phyloP scores from a whole-genome alignment of 2,329 filamentous ascomycete species.

The Pyricularia pennisetigena region DNA sequence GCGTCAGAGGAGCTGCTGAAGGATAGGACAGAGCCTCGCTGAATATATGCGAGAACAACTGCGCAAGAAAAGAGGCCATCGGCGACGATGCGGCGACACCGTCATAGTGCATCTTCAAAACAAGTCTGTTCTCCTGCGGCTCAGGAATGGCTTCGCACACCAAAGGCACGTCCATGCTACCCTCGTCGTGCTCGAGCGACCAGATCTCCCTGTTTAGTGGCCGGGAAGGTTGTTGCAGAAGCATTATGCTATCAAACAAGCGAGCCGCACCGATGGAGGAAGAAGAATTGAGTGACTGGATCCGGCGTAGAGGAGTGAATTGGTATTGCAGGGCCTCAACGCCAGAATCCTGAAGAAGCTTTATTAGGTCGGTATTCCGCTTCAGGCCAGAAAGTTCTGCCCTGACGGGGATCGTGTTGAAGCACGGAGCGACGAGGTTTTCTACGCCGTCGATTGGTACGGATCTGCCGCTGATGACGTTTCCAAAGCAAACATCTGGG shows the following conservation, averaged over 20 bases:
- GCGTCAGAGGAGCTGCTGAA: conserved; percentile 14
- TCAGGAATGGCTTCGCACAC: conserved; percentile 65
- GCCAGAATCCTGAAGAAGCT: conserved; percentile 51
- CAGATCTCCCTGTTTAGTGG: conserved; percentile 46
- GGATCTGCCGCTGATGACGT: conserved; percentile 70
- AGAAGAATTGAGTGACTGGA: conserved; percentile 44
- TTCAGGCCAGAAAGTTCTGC: conserved; percentile 35
- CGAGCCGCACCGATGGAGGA: conserved; percentile 30
- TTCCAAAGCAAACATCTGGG: conserved; percentile 75
- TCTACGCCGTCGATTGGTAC: conserved; percentile 56
- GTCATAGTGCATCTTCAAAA: conserved; percentile 54
- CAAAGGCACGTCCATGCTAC: conserved; percentile 64
- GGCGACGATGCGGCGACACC: conserved; percentile 7
- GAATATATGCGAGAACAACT: conserved; percentile 18
- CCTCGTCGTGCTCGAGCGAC: conserved; percentile 45
- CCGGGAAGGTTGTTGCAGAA: conserved; percentile 60
- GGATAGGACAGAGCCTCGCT: conserved; percentile 18
- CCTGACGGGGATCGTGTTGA: conserved; percentile 77
- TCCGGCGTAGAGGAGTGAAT: conserved; percentile 61
- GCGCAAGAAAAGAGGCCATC: conserved; percentile 8
- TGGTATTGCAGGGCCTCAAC: conserved; percentile 56
- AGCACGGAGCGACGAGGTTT: conserved; percentile 74
- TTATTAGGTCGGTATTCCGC: conserved; percentile 47
- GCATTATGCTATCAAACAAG: conserved; percentile 72
- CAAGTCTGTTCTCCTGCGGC: conserved; percentile 37